phyloP scores from a whole-genome alignment of 129 eudicot species.

The Artemisia argyi region DNA sequence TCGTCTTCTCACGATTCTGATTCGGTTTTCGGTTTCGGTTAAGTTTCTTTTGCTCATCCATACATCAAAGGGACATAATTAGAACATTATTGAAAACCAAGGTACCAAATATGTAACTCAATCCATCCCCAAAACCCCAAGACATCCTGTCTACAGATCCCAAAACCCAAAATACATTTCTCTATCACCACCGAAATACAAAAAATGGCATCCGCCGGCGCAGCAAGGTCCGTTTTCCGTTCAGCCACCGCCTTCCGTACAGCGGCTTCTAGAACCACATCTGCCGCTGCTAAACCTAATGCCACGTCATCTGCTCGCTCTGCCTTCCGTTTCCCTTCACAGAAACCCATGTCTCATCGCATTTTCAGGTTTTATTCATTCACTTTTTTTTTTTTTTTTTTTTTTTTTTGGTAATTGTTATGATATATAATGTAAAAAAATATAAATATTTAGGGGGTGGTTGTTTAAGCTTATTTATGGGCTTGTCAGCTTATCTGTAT shows the following conservation, averaged over 20 bases:
- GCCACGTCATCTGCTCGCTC: conserved; percentile 47
- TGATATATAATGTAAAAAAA: too few relatives aligned
- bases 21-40: too few relatives aligned
- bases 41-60: too few relatives aligned
- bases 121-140: conserved; percentile 25
- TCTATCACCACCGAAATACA: conserved; percentile 26
- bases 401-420: too few relatives aligned
- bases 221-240: conserved; percentile 71
- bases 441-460: too few relatives aligned
- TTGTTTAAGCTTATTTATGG: too few relatives aligned
- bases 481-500: too few relatives aligned
- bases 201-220: conserved; percentile 41
- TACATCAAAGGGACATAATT: background rate
- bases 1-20: background rate
- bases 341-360: conserved; percentile 63
- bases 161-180: conserved; percentile 22
- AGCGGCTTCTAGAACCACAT: conserved; percentile 40
- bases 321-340: conserved; percentile 62
- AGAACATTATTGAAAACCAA: background rate
- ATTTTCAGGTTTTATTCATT: conserved; percentile 56
- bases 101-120: background rate
- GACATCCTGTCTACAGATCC: conserved; percentile 4
- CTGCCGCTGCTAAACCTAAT: conserved; percentile 49
- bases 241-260: conserved; percentile 44
- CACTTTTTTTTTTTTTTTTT: background rate